Base-by-base conservation (phyloP, 2,329 filamentous ascomycete species). In the Aspergillus piperis region DNA sequence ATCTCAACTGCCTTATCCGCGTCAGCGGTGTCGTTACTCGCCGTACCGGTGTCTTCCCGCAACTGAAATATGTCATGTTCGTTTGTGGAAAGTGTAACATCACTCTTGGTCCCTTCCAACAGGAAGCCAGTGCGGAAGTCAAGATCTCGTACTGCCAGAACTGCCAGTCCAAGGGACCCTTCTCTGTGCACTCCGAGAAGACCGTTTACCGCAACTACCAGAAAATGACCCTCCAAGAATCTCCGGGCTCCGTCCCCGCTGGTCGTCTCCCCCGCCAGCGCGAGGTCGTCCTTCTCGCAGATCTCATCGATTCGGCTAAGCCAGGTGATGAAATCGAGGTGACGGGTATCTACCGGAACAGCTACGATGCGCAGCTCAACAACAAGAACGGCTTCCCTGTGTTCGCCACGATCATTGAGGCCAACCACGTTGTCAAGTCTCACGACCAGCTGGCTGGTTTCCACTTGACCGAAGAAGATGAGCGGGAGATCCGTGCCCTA, bases 121-220 rank as follows among this genome's bases (percentile, higher is more conserved):
- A 99, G 72, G 95, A 99, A 79, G 95, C 94, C 44, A 96, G 95
- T 63, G 88, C 93, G 47, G 95, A 99, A 77, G 93, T 99, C 73
- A 96, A 94, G 79, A 91, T 99, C 68, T 91, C 90, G 0, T 99
- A 91, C 81, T 99, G 95, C 75, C 94, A 97, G 73, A 95, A 91
- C 74, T 99, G 95, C 78, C 94, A 98, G 78, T 96, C 92, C 41
- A 88, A 92, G 42, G 95, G 95, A 0, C 96, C 95, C 0, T 99
- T 99, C 73, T 96, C 89, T 0, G 82, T 99, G 66, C 98, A 98
- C 79, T 95, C 92, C 3, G 95, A 98, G 75, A 96, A 96, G 82
- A 99, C 95, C 0, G 90, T 99, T 15, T 99, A 99, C 80, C 90
- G 95, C 64, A 99, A 99, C 77, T 99, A 97, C 78, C 95, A 99